phyloP scores from a whole-genome alignment of 2,329 filamentous ascomycete species.

The Xylariaceae sp. region DNA sequence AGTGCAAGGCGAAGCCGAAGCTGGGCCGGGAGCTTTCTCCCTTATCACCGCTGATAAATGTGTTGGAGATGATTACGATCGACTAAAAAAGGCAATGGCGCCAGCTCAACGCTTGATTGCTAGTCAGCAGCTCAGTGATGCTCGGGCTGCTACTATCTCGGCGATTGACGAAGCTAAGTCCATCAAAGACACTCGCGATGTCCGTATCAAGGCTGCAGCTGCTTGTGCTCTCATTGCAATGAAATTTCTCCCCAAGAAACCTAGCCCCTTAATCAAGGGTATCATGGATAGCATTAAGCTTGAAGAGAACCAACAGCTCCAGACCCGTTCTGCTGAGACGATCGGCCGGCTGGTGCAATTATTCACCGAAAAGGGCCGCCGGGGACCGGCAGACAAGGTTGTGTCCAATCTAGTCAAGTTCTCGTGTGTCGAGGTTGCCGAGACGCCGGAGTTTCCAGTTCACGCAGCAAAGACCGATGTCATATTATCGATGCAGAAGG shows the following conservation, averaged over 20 bases:
- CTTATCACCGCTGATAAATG: slow-evolving; percentile 87
- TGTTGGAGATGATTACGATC: slow-evolving; percentile 81
- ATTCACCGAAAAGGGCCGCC: slow-evolving; percentile 78
- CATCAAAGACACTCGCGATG: slow-evolving; percentile 80
- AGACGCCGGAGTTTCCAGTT: slow-evolving; percentile 91
- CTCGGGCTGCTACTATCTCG: slow-evolving; percentile 67
- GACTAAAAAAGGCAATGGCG: slow-evolving; percentile 83
- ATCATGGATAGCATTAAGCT: slow-evolving; percentile 98
- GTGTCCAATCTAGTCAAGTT: slow-evolving; percentile 96
- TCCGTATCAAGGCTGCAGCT: slow-evolving; percentile 82
- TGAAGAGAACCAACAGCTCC: slow-evolving; percentile 88
- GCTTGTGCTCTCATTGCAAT: slow-evolving; percentile 90
- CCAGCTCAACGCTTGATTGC: slow-evolving; percentile 87
- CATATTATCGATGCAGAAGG: slow-evolving; percentile 92
- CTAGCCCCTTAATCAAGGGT: slow-evolving; percentile 87
- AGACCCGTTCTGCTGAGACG: slow-evolving; percentile 81
- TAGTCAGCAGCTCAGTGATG: slow-evolving; percentile 76
- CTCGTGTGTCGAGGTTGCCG: slow-evolving; percentile 94
- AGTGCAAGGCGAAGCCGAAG: slow-evolving; percentile 89
- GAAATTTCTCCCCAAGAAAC: slow-evolving; percentile 86
- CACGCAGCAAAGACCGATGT: slow-evolving; percentile 78
- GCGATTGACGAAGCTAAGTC: slow-evolving; percentile 79
- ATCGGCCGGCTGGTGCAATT: slow-evolving; percentile 85
- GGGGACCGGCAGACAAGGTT: slow-evolving; percentile 90
- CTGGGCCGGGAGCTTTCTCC: slow-evolving; percentile 90